A percentile compares a stretch with the other conserved stretches of the same genome.
phyloP scores from a whole-genome alignment of 2,329 filamentous ascomycete species.

The Monosporascus sp. region DNA sequence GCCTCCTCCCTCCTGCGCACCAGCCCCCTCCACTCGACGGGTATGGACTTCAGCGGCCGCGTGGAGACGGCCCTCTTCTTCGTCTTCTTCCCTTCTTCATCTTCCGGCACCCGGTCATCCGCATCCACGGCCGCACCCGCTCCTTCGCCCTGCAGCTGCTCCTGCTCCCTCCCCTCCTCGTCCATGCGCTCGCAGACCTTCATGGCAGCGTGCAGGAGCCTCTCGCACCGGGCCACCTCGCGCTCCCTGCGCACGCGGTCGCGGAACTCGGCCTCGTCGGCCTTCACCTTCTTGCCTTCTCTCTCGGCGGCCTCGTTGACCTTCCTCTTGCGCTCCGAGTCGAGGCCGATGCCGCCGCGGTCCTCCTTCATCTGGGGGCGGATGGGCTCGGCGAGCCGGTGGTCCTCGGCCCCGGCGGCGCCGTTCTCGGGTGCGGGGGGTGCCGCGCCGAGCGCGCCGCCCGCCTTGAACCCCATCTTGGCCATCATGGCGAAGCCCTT shows the following conservation, averaged over 20 bases:
- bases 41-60: conserved; percentile 60
- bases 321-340: conserved; percentile 78
- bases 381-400: conserved; percentile 60
- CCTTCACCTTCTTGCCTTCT: conserved; percentile 55
- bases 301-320: conserved; percentile 56
- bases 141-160: conserved; percentile 6
- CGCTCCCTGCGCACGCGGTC: conserved; percentile 67
- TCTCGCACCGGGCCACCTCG: conserved; percentile 64
- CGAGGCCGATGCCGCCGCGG: conserved; percentile 77
- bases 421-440: conserved; percentile 36
- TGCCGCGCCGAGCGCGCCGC: conserved; percentile 66
- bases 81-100: conserved; percentile 16
- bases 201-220: conserved; percentile 71
- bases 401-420: conserved; percentile 34
- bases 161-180: conserved; percentile 38
- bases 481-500: conserved; percentile 97
- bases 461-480: conserved; percentile 82
- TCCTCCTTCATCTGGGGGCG: conserved; percentile 72
- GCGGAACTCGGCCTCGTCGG: conserved; percentile 67
- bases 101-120: conserved; percentile 10
- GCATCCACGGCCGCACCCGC: conserved; percentile 9
- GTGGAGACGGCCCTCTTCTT: conserved; percentile 34
- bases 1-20: conserved; percentile 64
- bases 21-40: conserved; percentile 75
- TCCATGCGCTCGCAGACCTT: conserved; percentile 76